A percentile compares a stretch with the other conserved stretches of the same genome.
These are phyloP conservation scores for Laburnicola sp. DNA, from an alignment of 2,329 filamentous ascomycete genomes.

Conservation along the genomic window DNA sequence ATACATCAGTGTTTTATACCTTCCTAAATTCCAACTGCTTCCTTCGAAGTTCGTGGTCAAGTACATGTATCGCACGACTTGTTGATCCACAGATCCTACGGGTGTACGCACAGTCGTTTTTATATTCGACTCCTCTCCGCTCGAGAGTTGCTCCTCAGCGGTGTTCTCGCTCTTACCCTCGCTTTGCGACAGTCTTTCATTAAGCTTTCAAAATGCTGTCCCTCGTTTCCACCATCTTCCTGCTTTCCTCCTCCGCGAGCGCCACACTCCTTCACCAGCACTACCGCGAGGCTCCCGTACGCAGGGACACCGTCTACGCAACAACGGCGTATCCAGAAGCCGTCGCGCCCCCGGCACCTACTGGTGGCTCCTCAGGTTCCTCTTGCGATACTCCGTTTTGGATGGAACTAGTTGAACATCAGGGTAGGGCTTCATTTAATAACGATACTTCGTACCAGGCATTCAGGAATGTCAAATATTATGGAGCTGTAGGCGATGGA, in stretches of 20 bases:
- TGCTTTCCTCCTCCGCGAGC: slow-evolving; percentile 4
- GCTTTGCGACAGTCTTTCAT: background rate
- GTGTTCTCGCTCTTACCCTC: slow-evolving; percentile 1
- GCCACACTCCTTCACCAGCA: slow-evolving; percentile 4
- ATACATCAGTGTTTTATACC: too few species aligned
- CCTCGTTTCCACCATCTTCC: slow-evolving; percentile 2
- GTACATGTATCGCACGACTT: too few species aligned
- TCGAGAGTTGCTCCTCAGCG: background rate
- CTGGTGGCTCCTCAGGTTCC: slow-evolving; percentile 13
- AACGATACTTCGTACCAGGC: slow-evolving; percentile 34
- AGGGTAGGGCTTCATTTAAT: slow-evolving; percentile 47
- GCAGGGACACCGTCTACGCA: background rate
- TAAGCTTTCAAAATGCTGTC: background rate
- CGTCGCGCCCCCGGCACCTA: slow-evolving; percentile 19
- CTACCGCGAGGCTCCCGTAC: slow-evolving; percentile 4
- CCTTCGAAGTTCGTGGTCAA: too few species aligned
- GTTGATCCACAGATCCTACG: slow-evolving; percentile 7
- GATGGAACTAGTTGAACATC: slow-evolving; percentile 48
- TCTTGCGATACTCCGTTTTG: slow-evolving; percentile 41
- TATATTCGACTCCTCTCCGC: background rate
- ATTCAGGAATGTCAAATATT: slow-evolving; percentile 50
- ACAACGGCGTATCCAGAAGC: slow-evolving; percentile 7
- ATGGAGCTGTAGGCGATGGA: slow-evolving; percentile 45
- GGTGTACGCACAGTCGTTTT: background rate
- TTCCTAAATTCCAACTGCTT: too few species aligned